These are phyloP conservation scores for Agrocybe pediades DNA, from an alignment of 768 basidiomycete genomes.

Conservation along the genomic window DNA sequence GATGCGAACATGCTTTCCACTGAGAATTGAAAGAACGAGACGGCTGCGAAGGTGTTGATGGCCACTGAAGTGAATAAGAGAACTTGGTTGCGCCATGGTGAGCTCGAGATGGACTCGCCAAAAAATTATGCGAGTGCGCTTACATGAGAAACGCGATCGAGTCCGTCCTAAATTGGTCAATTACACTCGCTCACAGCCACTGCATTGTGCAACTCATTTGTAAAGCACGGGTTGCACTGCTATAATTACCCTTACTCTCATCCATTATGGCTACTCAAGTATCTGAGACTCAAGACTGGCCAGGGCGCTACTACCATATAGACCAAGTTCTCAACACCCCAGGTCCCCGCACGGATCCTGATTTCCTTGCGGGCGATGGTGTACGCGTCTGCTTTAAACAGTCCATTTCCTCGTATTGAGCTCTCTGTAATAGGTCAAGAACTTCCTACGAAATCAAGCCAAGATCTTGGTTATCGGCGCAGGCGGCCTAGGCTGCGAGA, in stretches of 20 bases:
- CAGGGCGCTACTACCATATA: conserved; percentile 74
- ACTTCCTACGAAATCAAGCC: conserved; percentile 78
- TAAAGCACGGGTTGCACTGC: conserved; percentile 11
- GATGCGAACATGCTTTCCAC: conserved; percentile 82
- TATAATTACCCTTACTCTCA: conserved; percentile 7
- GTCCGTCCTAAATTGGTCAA: conserved; percentile 10
- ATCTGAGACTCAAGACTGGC: conserved; percentile 39
- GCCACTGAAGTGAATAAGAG: conserved; percentile 66
- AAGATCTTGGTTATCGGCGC: conserved; percentile 98
- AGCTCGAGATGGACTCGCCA: conserved; percentile 2
- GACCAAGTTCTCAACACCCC: conserved; percentile 84
- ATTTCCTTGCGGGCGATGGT: conserved; percentile 79
- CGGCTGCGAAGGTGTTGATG: conserved; percentile 85
- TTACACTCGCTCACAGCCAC: neutral
- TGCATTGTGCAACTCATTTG: conserved; percentile 1
- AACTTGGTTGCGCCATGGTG: conserved; percentile 42
- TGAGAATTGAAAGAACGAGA: conserved; percentile 86
- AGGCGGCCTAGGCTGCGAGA: conserved; percentile 97
- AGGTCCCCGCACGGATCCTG: conserved; percentile 88
- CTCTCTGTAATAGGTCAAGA: conserved; percentile 67
- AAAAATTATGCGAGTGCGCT: conserved; percentile 12
- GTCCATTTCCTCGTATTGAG: neutral
- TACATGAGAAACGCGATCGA: conserved; percentile 22
- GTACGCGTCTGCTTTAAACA: conserved; percentile 40
- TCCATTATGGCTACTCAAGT: conserved; percentile 22